Conservation (phyloP, 805 yeast species). For the Ogataea nitratoaversa region DNA sequence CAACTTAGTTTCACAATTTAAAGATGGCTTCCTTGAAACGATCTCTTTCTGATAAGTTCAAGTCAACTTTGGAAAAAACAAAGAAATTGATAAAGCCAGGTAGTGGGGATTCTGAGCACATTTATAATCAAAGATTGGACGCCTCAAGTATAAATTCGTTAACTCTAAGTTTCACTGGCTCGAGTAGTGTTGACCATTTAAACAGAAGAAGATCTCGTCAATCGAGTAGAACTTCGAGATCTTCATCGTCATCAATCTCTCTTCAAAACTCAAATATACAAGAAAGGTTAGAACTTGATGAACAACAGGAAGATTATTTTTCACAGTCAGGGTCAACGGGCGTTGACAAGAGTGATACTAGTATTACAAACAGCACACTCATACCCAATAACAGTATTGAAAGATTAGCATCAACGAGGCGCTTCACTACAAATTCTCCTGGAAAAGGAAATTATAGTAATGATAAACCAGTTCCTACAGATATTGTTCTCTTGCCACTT, state of each 20-base stretch:
- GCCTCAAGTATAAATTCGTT: not conserved
- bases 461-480: not conserved
- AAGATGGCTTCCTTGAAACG: slow-evolving; percentile 8
- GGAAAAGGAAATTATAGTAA: not conserved
- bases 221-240: not conserved
- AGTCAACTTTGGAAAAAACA: slow-evolving; percentile 8
- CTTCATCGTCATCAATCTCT: slow-evolving; percentile 2
- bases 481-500: slow-evolving; percentile 24
- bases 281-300: not conserved
- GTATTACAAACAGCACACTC: not conserved
- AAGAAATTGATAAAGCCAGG: slow-evolving; percentile 5
- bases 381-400: not conserved
- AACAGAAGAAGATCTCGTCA: not conserved
- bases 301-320: not conserved
- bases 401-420: not conserved
- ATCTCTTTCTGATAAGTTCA: slow-evolving; percentile 11
- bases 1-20: too few relatives aligned
- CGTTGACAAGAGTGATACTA: not conserved
- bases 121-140: not conserved
- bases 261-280: slow-evolving; percentile 1
- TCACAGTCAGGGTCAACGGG: too few relatives aligned
- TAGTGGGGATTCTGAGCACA: not conserved
- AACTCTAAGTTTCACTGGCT: not conserved
- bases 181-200: not conserved
- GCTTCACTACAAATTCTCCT: not conserved